A percentile compares a stretch with the other conserved stretches of the same genome.
Evolutionary conservation across 805 yeast genomes (phyloP).

Genomic region (Metschnikowia orientalis): DNA sequence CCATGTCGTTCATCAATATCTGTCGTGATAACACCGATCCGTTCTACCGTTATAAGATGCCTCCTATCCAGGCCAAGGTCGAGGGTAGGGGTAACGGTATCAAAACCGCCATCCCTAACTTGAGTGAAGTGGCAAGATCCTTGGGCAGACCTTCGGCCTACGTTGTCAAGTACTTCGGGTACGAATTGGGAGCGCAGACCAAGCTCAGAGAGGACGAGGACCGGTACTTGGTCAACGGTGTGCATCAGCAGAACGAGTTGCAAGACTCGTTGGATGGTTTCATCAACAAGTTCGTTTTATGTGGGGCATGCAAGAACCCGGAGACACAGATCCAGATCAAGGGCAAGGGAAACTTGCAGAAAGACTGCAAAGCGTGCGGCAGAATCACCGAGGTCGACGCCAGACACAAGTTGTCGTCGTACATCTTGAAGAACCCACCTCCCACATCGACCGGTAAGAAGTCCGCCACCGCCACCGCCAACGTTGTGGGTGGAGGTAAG

Average conservation of each 20-base stretch:
- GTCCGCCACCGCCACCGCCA: constrained; percentile 85
- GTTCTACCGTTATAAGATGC: constrained; percentile 99
- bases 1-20: constrained; percentile 85
- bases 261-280: constrained; percentile 95
- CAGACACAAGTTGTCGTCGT: constrained; percentile 81
- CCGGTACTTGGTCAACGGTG: constrained; percentile 90
- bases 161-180: constrained; percentile 90
- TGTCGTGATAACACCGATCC: constrained; percentile 97
- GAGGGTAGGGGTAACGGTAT: constrained; percentile 99
- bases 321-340: constrained; percentile 88
- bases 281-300: constrained; percentile 85
- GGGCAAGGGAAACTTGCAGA: constrained; percentile 67
- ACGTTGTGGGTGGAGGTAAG: constrained; percentile 82
- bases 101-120: constrained; percentile 88
- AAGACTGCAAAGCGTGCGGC: constrained; percentile 99
- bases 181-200: constrained; percentile 96
- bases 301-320: constrained; percentile 94
- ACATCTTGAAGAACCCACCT: constrained; percentile 86
- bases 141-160: constrained; percentile 90
- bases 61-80: constrained; percentile 91
- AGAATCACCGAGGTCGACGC: constrained; percentile 78
- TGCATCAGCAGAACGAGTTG: constrained; percentile 81
- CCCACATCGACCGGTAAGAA: constrained; percentile 64
- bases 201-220: constrained; percentile 73
- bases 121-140: constrained; percentile 90